Percentiles rank a stretch among this genome's conserved stretches.
Conservation (phyloP, 2,329 filamentous ascomycete species). For the Microthyrium microscopicum region DNA sequence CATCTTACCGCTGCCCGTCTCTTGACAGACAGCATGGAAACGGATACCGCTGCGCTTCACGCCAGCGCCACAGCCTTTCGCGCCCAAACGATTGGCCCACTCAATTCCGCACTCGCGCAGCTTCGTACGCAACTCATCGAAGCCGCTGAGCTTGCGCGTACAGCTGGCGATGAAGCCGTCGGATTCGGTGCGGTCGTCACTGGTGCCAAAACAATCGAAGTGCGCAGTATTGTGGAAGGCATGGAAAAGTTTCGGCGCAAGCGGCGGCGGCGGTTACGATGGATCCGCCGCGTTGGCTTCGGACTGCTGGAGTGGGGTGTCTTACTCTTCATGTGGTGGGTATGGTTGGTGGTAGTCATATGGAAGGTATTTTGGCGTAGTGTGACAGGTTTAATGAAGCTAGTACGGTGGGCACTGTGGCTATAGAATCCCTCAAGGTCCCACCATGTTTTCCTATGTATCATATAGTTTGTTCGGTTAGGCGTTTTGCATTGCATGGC, state of each 20-base stretch:
- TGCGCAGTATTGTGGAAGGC: conserved; percentile 64
- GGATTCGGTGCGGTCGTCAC: conserved; percentile 60
- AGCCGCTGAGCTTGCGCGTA: neutral
- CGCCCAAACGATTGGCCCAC: conserved; percentile 23
- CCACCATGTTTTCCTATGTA: too few relatives aligned
- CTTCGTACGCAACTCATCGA: conserved; percentile 28
- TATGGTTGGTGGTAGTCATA: conserved; percentile 78
- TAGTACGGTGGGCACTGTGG: conserved; percentile 73
- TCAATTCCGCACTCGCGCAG: conserved; percentile 41
- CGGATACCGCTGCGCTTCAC: conserved; percentile 29
- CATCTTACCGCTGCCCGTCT: conserved; percentile 36
- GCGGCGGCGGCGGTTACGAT: conserved; percentile 55
- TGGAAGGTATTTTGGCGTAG: conserved; percentile 48
- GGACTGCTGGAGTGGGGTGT: conserved; percentile 74
- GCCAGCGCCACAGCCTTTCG: conserved; percentile 32
- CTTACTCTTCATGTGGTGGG: conserved; percentile 82
- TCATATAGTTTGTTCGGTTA: too few relatives aligned
- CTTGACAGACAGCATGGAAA: conserved; percentile 31
- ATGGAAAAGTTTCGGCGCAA: conserved; percentile 55
- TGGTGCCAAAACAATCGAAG: conserved; percentile 57
- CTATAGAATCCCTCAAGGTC: too few relatives aligned
- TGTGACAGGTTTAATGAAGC: conserved; percentile 40
- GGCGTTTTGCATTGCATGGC: too few relatives aligned
- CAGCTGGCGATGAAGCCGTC: conserved; percentile 56
- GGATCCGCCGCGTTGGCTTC: conserved; percentile 62